phyloP scores from a whole-genome alignment of 1,139 yeast genomes.

The Yarrowia galli region DNA sequence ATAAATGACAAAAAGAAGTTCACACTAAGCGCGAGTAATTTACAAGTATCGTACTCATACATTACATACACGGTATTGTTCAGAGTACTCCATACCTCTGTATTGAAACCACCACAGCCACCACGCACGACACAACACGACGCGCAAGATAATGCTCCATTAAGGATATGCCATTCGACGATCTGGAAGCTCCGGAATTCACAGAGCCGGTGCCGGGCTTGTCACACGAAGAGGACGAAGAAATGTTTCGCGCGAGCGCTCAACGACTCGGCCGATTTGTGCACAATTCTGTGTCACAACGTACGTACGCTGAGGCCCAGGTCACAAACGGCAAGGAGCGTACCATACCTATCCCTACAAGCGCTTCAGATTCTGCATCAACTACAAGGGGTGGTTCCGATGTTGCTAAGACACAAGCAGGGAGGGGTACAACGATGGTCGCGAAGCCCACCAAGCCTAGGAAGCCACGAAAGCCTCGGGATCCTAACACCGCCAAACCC shows the following conservation, averaged over 20 bases:
- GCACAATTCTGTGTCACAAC: background rate
- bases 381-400: background rate
- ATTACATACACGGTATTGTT: no score
- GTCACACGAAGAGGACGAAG: slow-evolving; percentile 24
- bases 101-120: background rate
- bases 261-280: slow-evolving; percentile 14
- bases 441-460: background rate
- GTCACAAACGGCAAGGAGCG: background rate
- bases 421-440: background rate
- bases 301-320: no score
- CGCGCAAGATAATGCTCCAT: background rate
- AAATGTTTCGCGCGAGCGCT: slow-evolving; percentile 7
- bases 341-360: background rate
- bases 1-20: no score
- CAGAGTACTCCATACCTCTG: no score
- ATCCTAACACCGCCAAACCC: background rate
- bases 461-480: background rate
- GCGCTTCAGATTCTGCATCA: background rate
- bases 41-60: no score
- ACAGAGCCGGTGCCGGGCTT: slow-evolving; percentile 19
- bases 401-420: background rate
- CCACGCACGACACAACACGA: background rate
- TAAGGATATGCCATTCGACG: slow-evolving; percentile 9
- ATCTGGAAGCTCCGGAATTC: slow-evolving; percentile 18
- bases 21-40: no score